Evolutionary conservation across 768 basidiomycete genomes (phyloP), one percentile per base, ranked within the genome.

Genomic region (Lactarius pseudohatsudake): DNA sequence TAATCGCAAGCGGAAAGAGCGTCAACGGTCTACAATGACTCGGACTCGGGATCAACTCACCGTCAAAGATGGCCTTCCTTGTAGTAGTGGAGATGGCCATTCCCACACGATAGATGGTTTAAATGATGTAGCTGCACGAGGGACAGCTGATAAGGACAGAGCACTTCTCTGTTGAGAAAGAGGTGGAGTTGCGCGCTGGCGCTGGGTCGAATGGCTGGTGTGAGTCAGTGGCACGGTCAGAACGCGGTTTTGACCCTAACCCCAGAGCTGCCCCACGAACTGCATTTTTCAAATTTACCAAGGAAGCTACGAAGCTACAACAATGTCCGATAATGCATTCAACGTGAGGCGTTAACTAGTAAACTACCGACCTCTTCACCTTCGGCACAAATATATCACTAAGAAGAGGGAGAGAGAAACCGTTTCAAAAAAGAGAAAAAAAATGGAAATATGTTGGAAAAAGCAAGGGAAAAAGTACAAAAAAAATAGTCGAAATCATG

Each of bases 61-160:
- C 74, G 40, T 76, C 74, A n/a, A 76, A 10, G 11, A 76, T 59
- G 16, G 66, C 66, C 26, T 71, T 72, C 64, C 69, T 76, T 18
- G 72, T 71, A 1, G 65, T 66, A 30, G 71, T 26, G 20, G 73
- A 74, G 13, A 72, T 64, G 5, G 71, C 69, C 73, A 74, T 74
- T 22, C 22, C 30, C 26, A 30, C 47, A n/a, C 32, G 32, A 20
- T 26, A 10, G 32, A 15, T 26, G 9, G 7, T 40, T 32, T 10
- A n/a, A 4, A 13, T 45, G 26, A 40, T 57, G 43, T 0, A 9
- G 20, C 18, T 30, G 32, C 9, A 38, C 50, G 16, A 16, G 20
- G 13, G 55, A 22, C 8, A 34, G 30, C 32, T n/a, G 13, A 22
- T 15, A 57, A 40, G 56, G 26, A 34, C n/a, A 9, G 15, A 43